Percentiles rank a stretch among this genome's conserved stretches.
phyloP scores from a whole-genome alignment of 1,139 yeast species.

The Kodamaea suecica region DNA sequence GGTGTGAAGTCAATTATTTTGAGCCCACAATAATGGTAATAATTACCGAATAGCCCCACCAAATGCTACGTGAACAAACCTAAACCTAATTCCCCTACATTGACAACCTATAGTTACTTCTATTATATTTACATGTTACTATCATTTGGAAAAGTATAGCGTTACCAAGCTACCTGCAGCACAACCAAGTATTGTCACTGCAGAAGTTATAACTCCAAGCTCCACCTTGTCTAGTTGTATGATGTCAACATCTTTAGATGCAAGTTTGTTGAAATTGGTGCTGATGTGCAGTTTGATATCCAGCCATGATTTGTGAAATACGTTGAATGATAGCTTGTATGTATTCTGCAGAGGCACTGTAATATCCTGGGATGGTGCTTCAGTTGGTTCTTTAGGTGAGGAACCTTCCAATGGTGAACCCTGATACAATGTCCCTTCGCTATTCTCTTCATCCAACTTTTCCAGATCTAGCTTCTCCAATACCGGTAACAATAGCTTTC shows the following conservation, averaged over 20 bases:
- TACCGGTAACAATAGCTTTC: neutral
- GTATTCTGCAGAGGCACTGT: too few relatives aligned
- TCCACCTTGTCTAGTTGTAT: conserved; percentile 25
- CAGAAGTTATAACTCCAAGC: conserved; percentile 21
- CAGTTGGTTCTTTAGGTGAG: too few relatives aligned
- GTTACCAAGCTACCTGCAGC: conserved; percentile 24
- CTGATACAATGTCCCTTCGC: neutral
- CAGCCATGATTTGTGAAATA: conserved; percentile 16
- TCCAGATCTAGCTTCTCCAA: neutral
- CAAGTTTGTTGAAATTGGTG: conserved; percentile 19
- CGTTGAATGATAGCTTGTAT: conserved; percentile 1
- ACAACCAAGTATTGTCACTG: conserved; percentile 21
- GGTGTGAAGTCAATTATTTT: too few relatives aligned
- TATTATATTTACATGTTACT: neutral
- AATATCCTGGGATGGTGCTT: neutral
- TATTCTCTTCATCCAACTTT: neutral
- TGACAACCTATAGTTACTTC: neutral
- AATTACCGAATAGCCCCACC: too few relatives aligned
- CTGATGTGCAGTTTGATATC: conserved; percentile 14
- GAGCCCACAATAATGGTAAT: too few relatives aligned
- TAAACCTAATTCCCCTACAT: neutral
- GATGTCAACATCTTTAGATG: conserved; percentile 17
- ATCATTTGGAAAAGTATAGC: conserved; percentile 7
- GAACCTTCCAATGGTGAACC: too few relatives aligned
- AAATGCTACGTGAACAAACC: too few relatives aligned